Evolutionary conservation across 1,284 basidiomycete species (phyloP).

Genomic region (Apiotrichum gracile): DNA sequence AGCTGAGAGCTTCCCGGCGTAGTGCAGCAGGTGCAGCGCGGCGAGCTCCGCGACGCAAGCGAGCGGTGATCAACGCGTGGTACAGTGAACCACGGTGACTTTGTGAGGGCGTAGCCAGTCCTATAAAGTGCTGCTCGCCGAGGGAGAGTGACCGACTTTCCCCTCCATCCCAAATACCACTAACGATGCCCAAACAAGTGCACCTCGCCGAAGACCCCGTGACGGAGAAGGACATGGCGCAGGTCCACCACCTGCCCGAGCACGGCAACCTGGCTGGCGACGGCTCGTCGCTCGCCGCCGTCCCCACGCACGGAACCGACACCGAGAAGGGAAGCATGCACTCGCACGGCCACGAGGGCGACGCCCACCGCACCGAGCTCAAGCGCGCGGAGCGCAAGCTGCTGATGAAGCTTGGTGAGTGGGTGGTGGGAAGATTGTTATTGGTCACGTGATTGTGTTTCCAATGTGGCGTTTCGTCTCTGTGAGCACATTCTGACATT

Average conservation of each 20-base stretch:
- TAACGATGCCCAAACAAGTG: slow-evolving; percentile 6
- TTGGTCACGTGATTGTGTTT: neutral
- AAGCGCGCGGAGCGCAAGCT: slow-evolving; percentile 35
- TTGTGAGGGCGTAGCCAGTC: no score
- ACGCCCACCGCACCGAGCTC: slow-evolving; percentile 22
- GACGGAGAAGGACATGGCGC: neutral
- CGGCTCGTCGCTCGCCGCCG: neutral
- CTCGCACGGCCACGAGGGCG: slow-evolving; percentile 28
- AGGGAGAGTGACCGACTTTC: no score
- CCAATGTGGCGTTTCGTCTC: neutral
- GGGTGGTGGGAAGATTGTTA: neutral
- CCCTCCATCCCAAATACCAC: no score
- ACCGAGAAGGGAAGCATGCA: slow-evolving; percentile 34
- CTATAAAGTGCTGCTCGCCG: no score
- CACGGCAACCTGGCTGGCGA: neutral
- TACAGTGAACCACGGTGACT: no score
- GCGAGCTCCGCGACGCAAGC: no score
- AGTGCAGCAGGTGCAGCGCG: no score
- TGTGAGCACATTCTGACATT: neutral
- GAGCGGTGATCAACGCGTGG: no score
- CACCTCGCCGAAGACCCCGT: slow-evolving; percentile 1
- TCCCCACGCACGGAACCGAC: slow-evolving; percentile 13
- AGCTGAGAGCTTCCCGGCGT: no score
- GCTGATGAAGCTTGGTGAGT: slow-evolving; percentile 40
- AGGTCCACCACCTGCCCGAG: slow-evolving; percentile 1